Conservation (phyloP, 2,329 filamentous ascomycete genomes). For the Teratosphaeria nubilosa region DNA sequence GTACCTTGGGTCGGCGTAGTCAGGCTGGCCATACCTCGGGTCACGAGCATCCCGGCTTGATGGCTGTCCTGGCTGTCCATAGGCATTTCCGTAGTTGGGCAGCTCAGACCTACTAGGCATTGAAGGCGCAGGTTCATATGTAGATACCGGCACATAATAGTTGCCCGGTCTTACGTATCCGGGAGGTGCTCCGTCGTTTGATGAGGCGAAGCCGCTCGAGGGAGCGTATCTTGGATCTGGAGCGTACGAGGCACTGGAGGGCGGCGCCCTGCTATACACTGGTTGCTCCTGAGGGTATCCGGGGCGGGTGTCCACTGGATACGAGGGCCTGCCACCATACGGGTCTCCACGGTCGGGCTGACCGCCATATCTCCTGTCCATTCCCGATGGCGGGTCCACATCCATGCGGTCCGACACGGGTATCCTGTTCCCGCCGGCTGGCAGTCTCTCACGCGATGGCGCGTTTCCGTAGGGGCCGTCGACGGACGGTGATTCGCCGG, state of each 20-base stretch:
- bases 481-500: constrained; percentile 25
- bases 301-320: constrained; percentile 10
- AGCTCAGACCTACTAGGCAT: constrained; percentile 17
- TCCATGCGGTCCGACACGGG: constrained; percentile 14
- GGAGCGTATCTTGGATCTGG: constrained; percentile 24
- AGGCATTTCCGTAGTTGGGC: constrained; percentile 12
- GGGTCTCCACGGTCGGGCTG: constrained; percentile 1
- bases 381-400: constrained; percentile 16
- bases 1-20: constrained; percentile 24
- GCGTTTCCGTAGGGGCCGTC: constrained; percentile 20
- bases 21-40: constrained; percentile 19
- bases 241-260: constrained; percentile 16
- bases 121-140: constrained; percentile 14
- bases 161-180: constrained; percentile 26
- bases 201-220: constrained; percentile 12
- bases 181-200: constrained; percentile 21
- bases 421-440: constrained; percentile 5
- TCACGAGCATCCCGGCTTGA: constrained; percentile 14
- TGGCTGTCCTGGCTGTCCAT: constrained; percentile 11
- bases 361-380: constrained; percentile 9
- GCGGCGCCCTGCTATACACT: constrained; percentile 15
- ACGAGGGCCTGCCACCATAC: constrained; percentile 8
- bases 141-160: constrained; percentile 23
- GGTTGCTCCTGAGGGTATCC: constrained; percentile 14
- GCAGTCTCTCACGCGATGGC: constrained; percentile 6